Conservation (phyloP, 441 rosid genomes). For the Euphorbia celastroides region DNA sequence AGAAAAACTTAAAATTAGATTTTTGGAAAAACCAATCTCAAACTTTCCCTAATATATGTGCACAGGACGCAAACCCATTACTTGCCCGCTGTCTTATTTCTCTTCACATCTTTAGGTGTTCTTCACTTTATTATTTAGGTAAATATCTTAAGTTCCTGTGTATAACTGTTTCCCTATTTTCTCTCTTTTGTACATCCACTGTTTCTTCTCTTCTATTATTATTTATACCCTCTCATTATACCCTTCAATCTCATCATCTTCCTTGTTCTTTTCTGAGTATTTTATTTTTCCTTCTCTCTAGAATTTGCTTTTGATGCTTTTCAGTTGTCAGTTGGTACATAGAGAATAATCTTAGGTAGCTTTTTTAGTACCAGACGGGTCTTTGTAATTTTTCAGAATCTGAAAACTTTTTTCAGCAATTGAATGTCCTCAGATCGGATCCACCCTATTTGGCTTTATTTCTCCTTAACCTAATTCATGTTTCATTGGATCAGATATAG, state of each 20-base stretch:
- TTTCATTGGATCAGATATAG: constrained; percentile 24
- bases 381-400: constrained; percentile 16
- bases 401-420: constrained; percentile 4
- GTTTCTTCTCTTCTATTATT: not conserved
- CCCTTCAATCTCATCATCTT: not conserved
- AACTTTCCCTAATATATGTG: too few relatives aligned
- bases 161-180: not conserved
- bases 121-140: too few relatives aligned
- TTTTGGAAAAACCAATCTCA: too few relatives aligned
- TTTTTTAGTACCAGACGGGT: constrained; percentile 21
- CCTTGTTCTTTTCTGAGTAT: not conserved
- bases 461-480: not conserved
- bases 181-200: not conserved
- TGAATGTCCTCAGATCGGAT: not conserved
- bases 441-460: constrained; percentile 4
- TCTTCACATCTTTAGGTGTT: too few relatives aligned
- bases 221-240: constrained; percentile 31
- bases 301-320: constrained; percentile 1
- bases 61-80: too few relatives aligned
- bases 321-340: constrained; percentile 10
- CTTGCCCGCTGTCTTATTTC: too few relatives aligned
- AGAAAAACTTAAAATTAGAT: too few relatives aligned
- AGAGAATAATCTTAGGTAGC: constrained; percentile 6
- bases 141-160: too few relatives aligned
- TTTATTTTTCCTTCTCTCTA: not conserved